phyloP scores from a whole-genome alignment of 495 filamentous ascomycete genomes.

The Neurospora sp. region DNA sequence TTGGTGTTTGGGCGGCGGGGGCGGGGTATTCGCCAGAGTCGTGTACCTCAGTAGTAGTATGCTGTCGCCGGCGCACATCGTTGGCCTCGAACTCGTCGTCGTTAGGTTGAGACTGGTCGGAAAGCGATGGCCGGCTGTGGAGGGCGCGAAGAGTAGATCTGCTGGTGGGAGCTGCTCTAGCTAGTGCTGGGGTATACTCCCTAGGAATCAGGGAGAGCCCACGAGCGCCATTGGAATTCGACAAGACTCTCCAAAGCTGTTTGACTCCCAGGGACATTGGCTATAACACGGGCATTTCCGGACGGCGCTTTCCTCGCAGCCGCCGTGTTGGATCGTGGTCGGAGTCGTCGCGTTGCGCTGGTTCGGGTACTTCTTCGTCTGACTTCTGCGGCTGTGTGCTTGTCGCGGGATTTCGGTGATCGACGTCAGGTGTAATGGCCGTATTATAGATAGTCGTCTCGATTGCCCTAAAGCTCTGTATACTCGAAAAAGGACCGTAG shows the following conservation, averaged over 20 bases:
- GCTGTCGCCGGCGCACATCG: not conserved
- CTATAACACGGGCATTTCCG: conserved; percentile 25
- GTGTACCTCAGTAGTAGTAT: not conserved
- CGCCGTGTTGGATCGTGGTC: not conserved
- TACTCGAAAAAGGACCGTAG: not conserved
- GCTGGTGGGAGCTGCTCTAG: not conserved
- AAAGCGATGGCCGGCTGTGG: not conserved
- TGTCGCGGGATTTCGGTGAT: not conserved
- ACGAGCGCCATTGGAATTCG: conserved; percentile 9
- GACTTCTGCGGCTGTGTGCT: not conserved
- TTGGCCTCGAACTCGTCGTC: not conserved
- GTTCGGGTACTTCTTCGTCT: not conserved
- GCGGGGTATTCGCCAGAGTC: not conserved
- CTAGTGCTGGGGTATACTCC: conserved; percentile 7
- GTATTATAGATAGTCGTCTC: not conserved
- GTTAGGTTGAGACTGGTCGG: not conserved
- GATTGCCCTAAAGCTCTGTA: not conserved
- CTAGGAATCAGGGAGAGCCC: conserved; percentile 27
- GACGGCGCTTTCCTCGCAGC: not conserved
- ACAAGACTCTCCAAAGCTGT: conserved; percentile 25
- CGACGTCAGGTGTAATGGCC: not conserved
- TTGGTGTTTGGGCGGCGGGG: not conserved
- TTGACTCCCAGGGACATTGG: conserved; percentile 36
- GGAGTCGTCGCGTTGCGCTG: not conserved
- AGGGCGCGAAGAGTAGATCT: not conserved